Conservation (phyloP, 768 basidiomycete species). For the Boletellus ananiceps region DNA sequence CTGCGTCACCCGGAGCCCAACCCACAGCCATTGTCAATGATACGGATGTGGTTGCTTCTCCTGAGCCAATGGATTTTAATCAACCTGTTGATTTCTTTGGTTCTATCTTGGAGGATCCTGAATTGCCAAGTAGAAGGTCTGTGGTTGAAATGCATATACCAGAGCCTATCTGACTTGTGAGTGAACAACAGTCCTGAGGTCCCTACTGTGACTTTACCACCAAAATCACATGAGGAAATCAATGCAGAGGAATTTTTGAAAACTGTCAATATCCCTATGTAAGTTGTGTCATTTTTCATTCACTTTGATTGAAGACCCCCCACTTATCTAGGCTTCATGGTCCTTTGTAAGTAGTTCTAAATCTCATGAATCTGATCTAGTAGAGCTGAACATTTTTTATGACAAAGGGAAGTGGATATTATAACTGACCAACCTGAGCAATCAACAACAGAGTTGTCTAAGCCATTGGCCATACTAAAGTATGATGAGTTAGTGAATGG, state of each 20-base stretch:
- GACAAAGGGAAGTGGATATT: constrained; percentile 15
- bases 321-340: constrained; percentile 16
- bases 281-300: constrained; percentile 1
- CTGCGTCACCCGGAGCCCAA: constrained; percentile 11
- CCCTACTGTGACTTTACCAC: constrained; percentile 6
- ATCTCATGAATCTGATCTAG: background rate
- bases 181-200: constrained; percentile 4
- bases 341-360: constrained; percentile 21
- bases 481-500: constrained; percentile 10
- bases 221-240: constrained; percentile 19
- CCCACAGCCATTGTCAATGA: background rate
- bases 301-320: background rate
- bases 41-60: constrained; percentile 9
- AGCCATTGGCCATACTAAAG: constrained; percentile 23
- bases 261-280: constrained; percentile 26
- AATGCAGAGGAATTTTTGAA: constrained; percentile 25
- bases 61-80: constrained; percentile 21
- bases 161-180: background rate
- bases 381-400: background rate
- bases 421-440: constrained; percentile 2
- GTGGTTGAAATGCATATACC: background rate
- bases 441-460: constrained; percentile 7
- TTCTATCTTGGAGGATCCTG: constrained; percentile 7
- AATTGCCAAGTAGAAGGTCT: constrained; percentile 9
- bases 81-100: constrained; percentile 12